Percentiles rank a stretch among this genome's conserved stretches.
Evolutionary conservation across 148 eudicot species (phyloP).

Genomic region (Dianthus caryophyllus): DNA sequence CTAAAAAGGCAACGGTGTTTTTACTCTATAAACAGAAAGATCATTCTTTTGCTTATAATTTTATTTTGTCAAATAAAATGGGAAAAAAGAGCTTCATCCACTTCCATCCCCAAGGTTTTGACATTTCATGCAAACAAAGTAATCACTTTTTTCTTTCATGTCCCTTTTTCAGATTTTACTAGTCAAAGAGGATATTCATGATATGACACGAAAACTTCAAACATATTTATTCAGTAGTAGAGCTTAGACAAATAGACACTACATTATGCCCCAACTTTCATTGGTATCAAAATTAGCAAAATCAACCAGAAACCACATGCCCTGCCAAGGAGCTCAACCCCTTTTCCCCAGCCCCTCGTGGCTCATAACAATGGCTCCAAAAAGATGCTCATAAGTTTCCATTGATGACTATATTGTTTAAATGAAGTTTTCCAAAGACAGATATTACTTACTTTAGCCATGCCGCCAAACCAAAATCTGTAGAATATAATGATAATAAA

Average conservation of each 20-base stretch:
- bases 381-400: background rate
- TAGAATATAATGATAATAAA: background rate
- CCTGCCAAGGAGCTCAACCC: background rate
- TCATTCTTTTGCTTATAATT: background rate
- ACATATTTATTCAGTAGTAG: no score
- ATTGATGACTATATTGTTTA: background rate
- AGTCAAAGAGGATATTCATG: background rate
- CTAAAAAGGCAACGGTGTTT: background rate
- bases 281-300: no score
- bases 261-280: no score
- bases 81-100: background rate
- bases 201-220: background rate
- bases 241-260: no score
- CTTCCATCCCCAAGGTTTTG: background rate
- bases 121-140: background rate
- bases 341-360: background rate
- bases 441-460: background rate
- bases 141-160: background rate
- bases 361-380: background rate
- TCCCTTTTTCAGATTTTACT: background rate
- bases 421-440: background rate
- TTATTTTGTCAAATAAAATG: constrained; percentile 1
- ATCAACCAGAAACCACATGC: no score
- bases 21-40: background rate
- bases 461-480: constrained; percentile 12